Evolutionary conservation across 2,329 filamentous ascomycete species (phyloP), one percentile per base, ranked within the genome.

Genomic region (Davidsoniella australis): DNA sequence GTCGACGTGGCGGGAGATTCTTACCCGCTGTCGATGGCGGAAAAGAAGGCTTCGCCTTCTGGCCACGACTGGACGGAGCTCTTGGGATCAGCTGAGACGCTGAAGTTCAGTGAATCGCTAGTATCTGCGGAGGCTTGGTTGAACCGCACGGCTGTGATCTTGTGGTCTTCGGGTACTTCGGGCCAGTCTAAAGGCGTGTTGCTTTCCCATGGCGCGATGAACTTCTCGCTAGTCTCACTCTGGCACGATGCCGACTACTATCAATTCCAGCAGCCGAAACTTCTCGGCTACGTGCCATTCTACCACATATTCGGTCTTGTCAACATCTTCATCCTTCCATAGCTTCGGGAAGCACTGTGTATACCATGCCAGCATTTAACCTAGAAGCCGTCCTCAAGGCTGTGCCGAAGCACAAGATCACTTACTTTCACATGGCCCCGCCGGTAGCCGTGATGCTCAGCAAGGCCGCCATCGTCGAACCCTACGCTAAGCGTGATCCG

Each of bases 131-230:
- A 53, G 14, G 51, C 46, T 9, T 53, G 51, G 51, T 7, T 10
- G 5, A 79, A 80, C 56, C 84, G 84, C 59, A 80, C 75, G 2
- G 66, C 65, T 39, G 56, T 68, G 1, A 65, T 68, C 44, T 60
- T 68, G 47, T 68, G 66, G 66, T 68, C 65, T 0, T 77, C 72
- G 0, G 73, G 82, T 10, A 84, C 79, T 0, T 87, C 83, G 0
- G 83, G 83, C 1, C 68, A 80, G 0, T 81, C 82, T 10, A 87
- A 87, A 59, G 82, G 82, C 37, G 82, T 86, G 1, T 72, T 82
- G 57, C 76, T 86, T 48, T 77, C 77, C 2, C 82, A 87, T 60
- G 66, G 67, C 51, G 82, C 83, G 52, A 76, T 68, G 51, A 66
- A 80, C 61, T 71, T 82, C 53, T 68, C 78, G 38, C 76, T 70